Percentiles rank a stretch among this genome's conserved stretches.
phyloP scores from a whole-genome alignment of 768 basidiomycete species.

The Leccinum barrowsii region DNA sequence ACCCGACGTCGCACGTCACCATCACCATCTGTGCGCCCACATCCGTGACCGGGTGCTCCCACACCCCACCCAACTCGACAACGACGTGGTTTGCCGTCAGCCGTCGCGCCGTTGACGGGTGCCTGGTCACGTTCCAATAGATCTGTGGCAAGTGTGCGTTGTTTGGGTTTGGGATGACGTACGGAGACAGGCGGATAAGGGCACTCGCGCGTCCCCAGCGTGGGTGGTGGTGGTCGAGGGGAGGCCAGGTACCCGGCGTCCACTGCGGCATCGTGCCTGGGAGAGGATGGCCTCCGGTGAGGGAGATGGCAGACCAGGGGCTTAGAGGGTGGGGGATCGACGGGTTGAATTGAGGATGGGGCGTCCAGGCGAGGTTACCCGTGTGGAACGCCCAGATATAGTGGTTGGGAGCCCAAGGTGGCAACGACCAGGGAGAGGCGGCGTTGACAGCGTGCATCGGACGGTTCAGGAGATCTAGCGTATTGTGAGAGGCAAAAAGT shows the following conservation, averaged over 20 bases:
- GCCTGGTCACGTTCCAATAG: constrained; percentile 36
- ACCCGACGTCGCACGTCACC: constrained; percentile 23
- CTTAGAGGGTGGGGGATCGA: constrained; percentile 2
- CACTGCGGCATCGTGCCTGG: constrained; percentile 25
- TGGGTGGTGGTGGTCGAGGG: constrained; percentile 14
- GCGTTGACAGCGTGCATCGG: neutral
- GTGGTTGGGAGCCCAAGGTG: constrained; percentile 18
- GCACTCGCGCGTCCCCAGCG: neutral
- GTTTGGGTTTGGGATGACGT: constrained; percentile 32
- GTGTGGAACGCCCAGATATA: constrained; percentile 22
- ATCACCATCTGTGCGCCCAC: constrained; percentile 19
- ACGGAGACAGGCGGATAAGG: constrained; percentile 25
- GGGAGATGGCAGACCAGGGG: constrained; percentile 16
- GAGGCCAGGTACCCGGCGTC: constrained; percentile 27
- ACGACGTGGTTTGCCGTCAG: constrained; percentile 27
- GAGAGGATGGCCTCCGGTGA: constrained; percentile 20
- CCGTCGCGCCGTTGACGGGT: constrained; percentile 30
- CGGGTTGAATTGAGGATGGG: constrained; percentile 17
- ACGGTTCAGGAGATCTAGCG: constrained; percentile 4
- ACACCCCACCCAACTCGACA: constrained; percentile 17
- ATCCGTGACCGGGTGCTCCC: constrained; percentile 19
- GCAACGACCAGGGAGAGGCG: constrained; percentile 5
- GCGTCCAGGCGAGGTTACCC: constrained; percentile 26
- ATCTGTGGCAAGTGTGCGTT: constrained; percentile 29
- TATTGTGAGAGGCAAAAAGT: neutral